Conservation (phyloP, 345 rosid species). For the Arabidopsis thaliana region DNA sequence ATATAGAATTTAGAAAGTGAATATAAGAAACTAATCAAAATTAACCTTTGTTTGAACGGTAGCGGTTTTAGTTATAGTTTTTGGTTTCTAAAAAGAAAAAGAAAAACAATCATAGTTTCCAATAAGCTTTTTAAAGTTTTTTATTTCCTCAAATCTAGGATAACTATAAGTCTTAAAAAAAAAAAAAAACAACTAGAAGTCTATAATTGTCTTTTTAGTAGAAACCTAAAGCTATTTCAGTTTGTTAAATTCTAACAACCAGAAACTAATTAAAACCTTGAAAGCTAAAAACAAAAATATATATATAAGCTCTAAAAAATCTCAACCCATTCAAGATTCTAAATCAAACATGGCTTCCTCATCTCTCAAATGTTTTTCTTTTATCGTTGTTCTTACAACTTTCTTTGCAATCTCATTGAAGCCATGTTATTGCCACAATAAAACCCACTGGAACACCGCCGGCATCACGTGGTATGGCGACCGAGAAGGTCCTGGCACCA, state of each 20-base stretch:
- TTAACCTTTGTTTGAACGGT: conserved; percentile 33
- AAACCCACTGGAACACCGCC: conserved; percentile 40
- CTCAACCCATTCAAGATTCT: neutral
- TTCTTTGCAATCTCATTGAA: conserved; percentile 40
- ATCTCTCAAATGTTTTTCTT: conserved; percentile 16
- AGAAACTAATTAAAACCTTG: neutral
- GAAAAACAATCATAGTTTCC: neutral
- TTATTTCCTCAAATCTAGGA: conserved; percentile 31
- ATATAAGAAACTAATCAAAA: conserved; percentile 9
- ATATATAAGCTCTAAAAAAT: neutral
- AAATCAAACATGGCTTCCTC: conserved; percentile 22
- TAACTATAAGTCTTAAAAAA: neutral
- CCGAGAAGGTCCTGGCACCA: conserved; percentile 59
- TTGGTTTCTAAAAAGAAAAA: conserved; percentile 15
- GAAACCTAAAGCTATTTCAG: neutral
- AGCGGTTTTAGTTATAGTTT: conserved; percentile 13
- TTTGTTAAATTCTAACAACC: conserved; percentile 15
- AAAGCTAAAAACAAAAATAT: neutral
- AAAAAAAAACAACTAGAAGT: neutral
- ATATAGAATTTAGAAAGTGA: neutral
- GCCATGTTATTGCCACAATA: conserved; percentile 34
- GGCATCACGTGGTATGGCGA: conserved; percentile 74
- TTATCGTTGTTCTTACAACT: conserved; percentile 18
- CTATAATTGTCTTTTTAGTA: conserved; percentile 16
- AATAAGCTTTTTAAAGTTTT: conserved; percentile 26